Evolutionary conservation across 352 stramenopile genomes (phyloP), one percentile per base, ranked within the genome.

Genomic region (Elongisporangium prolatum): DNA sequence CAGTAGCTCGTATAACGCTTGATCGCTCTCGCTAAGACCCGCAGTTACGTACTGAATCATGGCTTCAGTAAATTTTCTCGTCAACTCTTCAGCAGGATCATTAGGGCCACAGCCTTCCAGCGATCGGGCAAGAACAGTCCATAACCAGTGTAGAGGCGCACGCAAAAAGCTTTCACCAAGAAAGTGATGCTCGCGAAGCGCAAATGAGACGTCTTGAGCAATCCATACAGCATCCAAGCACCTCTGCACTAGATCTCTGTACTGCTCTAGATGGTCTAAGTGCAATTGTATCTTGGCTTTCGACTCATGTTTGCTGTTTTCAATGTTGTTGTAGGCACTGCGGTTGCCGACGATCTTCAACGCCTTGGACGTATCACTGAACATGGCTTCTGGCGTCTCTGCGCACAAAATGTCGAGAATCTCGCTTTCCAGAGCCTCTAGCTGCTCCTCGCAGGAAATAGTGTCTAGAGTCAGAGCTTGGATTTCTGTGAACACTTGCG

Each of bases 331-430:
- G 0, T 75, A 50, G 9, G 77, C 62, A 54, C 71, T 86, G 13
- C 76, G 70, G 22, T 89, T 89, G 0, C 61, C 75, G n/a, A 91
- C 63, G 50, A 91, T 74, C 20, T 77, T 79, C 21, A 88, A 63
- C 2, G 69, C 64, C 55, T 88, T 88, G 0, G 76, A 60, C 3
- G 68, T 71, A 17, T 91, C 80, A 0, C 50, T 44, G 47, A 83
- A 89, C 8, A 89, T 67, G 0, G 62, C 16, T 4, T 67, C 62
- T 0, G 74, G 60, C 2, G 75, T 54, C 24, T 88, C 71, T 0
- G 64, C 60, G 34, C 65, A 71, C 20, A 91, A 79, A 34, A 89
- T 86, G 8, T 84, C 76, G 4, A 91, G 58, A 4, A 91, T 56
- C 17, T 91, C 76, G 51, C 79, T 73, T 54, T 91, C 80, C 4